Evolutionary conservation across 495 filamentous ascomycete genomes (phyloP).

Genomic region (Eremomyces bilateralis): DNA sequence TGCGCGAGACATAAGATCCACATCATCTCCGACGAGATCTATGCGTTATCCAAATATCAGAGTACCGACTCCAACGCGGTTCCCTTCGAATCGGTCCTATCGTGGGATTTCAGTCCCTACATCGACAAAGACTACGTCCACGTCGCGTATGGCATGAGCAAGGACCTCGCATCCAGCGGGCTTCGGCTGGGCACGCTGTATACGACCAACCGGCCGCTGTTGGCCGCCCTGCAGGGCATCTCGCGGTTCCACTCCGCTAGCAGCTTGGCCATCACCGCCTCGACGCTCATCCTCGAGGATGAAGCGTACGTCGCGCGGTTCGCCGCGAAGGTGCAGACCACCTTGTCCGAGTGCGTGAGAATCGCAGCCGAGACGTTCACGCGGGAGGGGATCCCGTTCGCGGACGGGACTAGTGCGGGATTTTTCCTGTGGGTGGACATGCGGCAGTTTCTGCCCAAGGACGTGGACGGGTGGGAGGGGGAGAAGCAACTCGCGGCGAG

Average conservation of each 20-base stretch:
- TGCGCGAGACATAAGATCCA: slow-evolving; percentile 34
- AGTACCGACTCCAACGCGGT: slow-evolving; percentile 11
- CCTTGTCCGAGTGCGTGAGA: slow-evolving; percentile 19
- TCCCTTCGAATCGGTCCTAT: slow-evolving; percentile 30
- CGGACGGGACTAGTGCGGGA: slow-evolving; percentile 28
- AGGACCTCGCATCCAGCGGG: slow-evolving; percentile 37
- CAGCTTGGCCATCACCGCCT: slow-evolving; percentile 23
- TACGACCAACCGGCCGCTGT: slow-evolving; percentile 25
- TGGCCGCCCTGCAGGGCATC: slow-evolving; percentile 19
- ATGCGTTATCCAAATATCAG: slow-evolving; percentile 18
- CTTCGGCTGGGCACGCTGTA: slow-evolving; percentile 32
- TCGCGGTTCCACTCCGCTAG: slow-evolving; percentile 26
- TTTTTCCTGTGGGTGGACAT: slow-evolving; percentile 42
- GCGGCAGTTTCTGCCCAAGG: slow-evolving; percentile 16
- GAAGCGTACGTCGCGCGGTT: slow-evolving; percentile 24
- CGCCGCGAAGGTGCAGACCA: slow-evolving; percentile 17
- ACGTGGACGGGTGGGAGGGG: slow-evolving; percentile 12
- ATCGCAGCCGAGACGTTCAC: slow-evolving; percentile 22
- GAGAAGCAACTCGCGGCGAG: slow-evolving; percentile 18
- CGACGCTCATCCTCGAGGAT: slow-evolving; percentile 26
- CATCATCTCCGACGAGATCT: slow-evolving; percentile 41
- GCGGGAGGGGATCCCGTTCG: no score
- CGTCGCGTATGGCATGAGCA: slow-evolving; percentile 37
- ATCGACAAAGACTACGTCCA: slow-evolving; percentile 32
- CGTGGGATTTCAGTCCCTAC: slow-evolving; percentile 24